Evolutionary conservation across 768 basidiomycete genomes (phyloP).

Genomic region (Kwoniella newhampshirensis): DNA sequence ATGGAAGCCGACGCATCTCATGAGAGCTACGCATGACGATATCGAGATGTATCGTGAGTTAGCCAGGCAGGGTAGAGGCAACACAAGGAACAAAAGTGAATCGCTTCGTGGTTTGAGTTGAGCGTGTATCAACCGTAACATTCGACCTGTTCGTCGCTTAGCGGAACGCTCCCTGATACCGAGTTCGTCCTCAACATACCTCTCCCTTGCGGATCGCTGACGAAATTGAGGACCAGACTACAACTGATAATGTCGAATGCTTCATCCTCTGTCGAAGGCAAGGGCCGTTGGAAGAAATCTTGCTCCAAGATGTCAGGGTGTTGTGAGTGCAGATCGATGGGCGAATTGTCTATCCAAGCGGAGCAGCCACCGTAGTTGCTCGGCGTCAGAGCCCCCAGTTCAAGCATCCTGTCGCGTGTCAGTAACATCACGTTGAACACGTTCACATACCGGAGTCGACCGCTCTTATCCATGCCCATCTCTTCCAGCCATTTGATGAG

Average conservation of each 20-base stretch:
- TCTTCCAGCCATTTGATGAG: slow-evolving; percentile 73
- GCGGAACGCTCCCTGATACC: background rate
- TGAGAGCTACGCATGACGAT: slow-evolving; percentile 57
- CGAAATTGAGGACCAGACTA: slow-evolving; percentile 87
- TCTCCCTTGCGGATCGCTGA: slow-evolving; percentile 70
- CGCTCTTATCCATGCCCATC: background rate
- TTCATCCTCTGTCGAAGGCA: slow-evolving; percentile 60
- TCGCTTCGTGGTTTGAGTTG: slow-evolving; percentile 26
- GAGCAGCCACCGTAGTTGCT: slow-evolving; percentile 71
- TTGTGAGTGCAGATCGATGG: slow-evolving; percentile 80
- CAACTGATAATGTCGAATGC: slow-evolving; percentile 80
- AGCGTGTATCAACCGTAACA: slow-evolving; percentile 40
- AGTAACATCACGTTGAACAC: background rate
- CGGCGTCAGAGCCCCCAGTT: slow-evolving; percentile 82
- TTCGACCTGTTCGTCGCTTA: slow-evolving; percentile 25
- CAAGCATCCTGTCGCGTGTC: slow-evolving; percentile 63
- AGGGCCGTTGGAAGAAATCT: slow-evolving; percentile 66
- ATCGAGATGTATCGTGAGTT: slow-evolving; percentile 81
- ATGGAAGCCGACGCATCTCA: slow-evolving; percentile 62
- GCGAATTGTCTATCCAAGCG: slow-evolving; percentile 69
- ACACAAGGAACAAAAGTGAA: slow-evolving; percentile 53
- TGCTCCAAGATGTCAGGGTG: slow-evolving; percentile 81
- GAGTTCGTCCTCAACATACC: slow-evolving; percentile 58
- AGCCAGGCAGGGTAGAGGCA: slow-evolving; percentile 77
- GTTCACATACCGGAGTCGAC: slow-evolving; percentile 1